Evolutionary conservation across 176 grass and related monocot genomes (phyloP), one percentile per base, ranked within the genome.

Genomic region (Rhynchospora breviuscula): DNA sequence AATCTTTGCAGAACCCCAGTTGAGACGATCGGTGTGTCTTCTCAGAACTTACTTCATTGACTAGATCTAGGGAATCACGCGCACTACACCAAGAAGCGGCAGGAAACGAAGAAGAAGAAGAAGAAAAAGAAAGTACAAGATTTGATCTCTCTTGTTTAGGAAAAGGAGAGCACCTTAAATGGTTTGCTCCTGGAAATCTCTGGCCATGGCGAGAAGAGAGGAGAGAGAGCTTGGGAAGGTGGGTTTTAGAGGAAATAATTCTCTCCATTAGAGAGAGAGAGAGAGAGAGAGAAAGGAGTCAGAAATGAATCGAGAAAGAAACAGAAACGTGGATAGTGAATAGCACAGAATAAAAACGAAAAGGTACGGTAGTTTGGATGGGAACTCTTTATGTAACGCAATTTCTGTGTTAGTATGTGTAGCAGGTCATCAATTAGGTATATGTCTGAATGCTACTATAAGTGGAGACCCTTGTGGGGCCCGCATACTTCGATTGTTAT

Each of bases 261-360:
- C 67, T 83, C 85, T 87, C 85, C 85, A 87, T 87, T 60, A 62
- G 35, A 65, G 79, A 82, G 14, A 67, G 17, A 69, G 84, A 61
- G 61, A 76, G 56, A 57, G 63, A 58, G 8, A 35, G 78, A 35
- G 33, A 35, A 3, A 49, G 54, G 14, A 60, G 22, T 11, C 9
- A 45, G 70, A 61, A 85, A 40, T 62, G 78, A 40, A 45, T 46
- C 35, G 29, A 61, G 56, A 52, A 48, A 26, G 14, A 59, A 40
- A 80, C 47, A n/a, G 79, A 80, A 40, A 52, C 46, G 77, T 59
- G 22, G 23, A 63, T 5, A 48, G 56, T 43, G 13, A 66, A 63
- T 82, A 59, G 43, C 80, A 82, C 3, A 54, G 49, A 77, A 77
- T 31, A 56, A 77, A 77, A 53, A 31, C 73, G 10, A 25, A 25